Evolutionary conservation across 2,329 filamentous ascomycete genomes (phyloP), one percentile per base, ranked within the genome.

Genomic region (Fusarium anguioides): DNA sequence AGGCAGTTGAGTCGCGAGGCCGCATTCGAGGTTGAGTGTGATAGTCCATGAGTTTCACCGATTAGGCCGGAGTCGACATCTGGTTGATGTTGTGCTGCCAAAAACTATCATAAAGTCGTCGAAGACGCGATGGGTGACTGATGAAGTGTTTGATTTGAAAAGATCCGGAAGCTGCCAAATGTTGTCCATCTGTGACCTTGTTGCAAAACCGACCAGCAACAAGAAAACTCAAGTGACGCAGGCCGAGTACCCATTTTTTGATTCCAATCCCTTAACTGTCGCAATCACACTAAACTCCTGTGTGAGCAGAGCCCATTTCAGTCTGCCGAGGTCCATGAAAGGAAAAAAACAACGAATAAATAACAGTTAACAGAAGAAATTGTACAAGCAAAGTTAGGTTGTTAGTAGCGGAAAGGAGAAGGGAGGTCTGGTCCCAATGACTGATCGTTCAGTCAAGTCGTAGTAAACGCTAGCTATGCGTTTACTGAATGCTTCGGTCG

Each of bases 131-230:
- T 74, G 73, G 73, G 75, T 75, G 73, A 75, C 71, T 76, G 78
- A 78, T 74, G 75, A 76, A 77, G 74, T 75, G 73, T 76, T 77
- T 79, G 73, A 78, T 75, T 79, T 79, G 77, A 72, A 75, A 69
- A 74, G 74, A 75, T 77, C 75, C 76, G 76, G 75, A 77, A 76
- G 76, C 73, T 79, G 78, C 73, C 75, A 79, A 74, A 78, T 69
- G 73, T 72, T 74, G 75, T 73, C 75, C 76, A 75, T 76, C 73
- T 70, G 75, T 74, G 74, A 76, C 69, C 75, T 73, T 70, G 76
- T 78, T 72, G 75, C 74, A 76, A 76, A 74, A 73, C 72, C 73
- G 77, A 76, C 76, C 73, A 76, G 74, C 73, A 77, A 73, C 71
- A 74, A 77, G 69, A 75, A 74, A 74, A 72, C 66, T 72, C 72